Base-by-base conservation (phyloP, 2,329 filamentous ascomycete genomes). In the Exophiala bonariae region DNA sequence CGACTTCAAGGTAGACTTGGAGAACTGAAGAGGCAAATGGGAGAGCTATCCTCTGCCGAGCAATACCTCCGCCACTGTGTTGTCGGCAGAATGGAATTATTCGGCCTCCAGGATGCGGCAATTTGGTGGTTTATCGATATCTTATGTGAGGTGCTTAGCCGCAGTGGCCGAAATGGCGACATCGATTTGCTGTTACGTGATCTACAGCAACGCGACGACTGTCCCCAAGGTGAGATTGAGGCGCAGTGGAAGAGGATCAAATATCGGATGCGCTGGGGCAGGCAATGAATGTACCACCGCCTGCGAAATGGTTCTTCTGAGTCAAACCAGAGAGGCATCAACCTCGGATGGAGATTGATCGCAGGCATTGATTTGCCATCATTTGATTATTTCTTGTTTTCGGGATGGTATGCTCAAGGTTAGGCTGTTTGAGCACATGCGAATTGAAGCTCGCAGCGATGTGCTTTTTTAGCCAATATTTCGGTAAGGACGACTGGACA, bases 1-100 rank as follows among this genome's bases (percentile, higher is more conserved):
- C 34, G 33, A 16, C 30, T 50, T 10, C 18, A 40, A 10, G 31
- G 18, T 13, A 16, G 32, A 30, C 46, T 49, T 19, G 46, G 31
- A 23, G 26, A 8, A 23, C 34, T 49, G 18, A 26, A n/a, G n/a
- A 14, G 22, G 11, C 16, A 34, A 2, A 42, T 19, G 18, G 26
- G 34, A 13, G 23, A 44, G 3, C 8, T 33, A 18, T n/a, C 35
- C 19, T n/a, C 11, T 8, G 33, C 40, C 3, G 14, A 43, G 10
- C 22, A 19, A 19, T 18, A 35, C n/a, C 22, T 44, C 4, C 11
- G n/a, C 7, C 10, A 37, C 16, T 16, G 14, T 10, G 17, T 37
- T 18, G 7, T 5, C 9, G 35, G 35, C 35, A 4, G 35, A 20
- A 37, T 37, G 14, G 4, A 18, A 8, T 8, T 20, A 18, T 37